Evolutionary conservation across 225 moss, liverwort and hornwort genomes (phyloP).

Genomic region (Bryum argenteum): DNA sequence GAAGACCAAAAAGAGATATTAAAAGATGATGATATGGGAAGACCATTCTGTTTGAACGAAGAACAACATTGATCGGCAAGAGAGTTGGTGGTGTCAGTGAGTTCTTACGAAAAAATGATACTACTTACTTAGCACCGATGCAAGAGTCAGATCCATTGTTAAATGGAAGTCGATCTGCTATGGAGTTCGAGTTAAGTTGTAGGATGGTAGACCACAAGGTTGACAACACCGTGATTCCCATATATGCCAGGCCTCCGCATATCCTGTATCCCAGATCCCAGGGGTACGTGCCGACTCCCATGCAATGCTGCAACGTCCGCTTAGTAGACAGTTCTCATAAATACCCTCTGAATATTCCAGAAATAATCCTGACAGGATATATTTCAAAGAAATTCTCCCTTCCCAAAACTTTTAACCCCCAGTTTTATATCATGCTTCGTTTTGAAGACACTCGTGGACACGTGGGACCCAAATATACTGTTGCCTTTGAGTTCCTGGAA

Average conservation of each 20-base stretch:
- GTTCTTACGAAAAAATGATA: neutral
- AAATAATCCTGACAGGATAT: no score
- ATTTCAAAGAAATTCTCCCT: no score
- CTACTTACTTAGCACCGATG: neutral
- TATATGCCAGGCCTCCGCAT: constrained; percentile 18
- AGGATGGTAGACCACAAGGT: constrained; percentile 9
- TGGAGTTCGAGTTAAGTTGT: neutral
- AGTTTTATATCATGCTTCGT: no score
- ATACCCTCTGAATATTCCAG: neutral
- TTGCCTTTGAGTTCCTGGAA: neutral
- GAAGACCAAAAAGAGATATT: no score
- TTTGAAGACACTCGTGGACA: neutral
- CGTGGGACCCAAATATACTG: no score
- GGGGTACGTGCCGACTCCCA: constrained; percentile 34
- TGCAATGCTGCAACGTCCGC: neutral
- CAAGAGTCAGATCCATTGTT: constrained; percentile 17
- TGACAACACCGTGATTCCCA: constrained; percentile 33
- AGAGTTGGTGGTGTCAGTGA: neutral
- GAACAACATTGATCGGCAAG: no score
- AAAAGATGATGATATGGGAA: no score
- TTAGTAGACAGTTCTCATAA: no score
- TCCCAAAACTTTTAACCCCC: neutral
- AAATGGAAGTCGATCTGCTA: neutral
- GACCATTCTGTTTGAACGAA: no score
- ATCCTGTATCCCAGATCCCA: constrained; percentile 27